Conservation (phyloP, 257 asterid genomes). For the Voacanga thouarsii region DNA sequence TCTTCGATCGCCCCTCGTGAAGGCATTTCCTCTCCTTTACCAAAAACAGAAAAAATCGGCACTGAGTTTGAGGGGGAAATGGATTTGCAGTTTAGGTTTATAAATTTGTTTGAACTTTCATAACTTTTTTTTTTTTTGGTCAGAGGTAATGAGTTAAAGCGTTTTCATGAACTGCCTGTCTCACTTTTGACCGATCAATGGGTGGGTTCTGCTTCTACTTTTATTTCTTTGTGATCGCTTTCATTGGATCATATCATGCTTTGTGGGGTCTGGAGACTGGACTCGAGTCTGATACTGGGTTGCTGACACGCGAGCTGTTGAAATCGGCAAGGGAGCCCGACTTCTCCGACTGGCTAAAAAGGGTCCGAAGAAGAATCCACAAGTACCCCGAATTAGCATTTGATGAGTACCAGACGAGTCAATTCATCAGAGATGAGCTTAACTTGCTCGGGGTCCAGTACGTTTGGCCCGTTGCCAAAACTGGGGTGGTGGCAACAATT, state of each 20-base stretch:
- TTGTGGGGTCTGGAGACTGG: conserved; percentile 20
- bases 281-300: conserved; percentile 24
- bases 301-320: conserved; percentile 39
- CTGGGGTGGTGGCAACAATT: conserved; percentile 75
- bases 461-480: conserved; percentile 69
- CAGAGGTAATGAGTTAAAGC: no score
- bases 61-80: no score
- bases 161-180: neutral
- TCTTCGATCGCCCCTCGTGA: no score
- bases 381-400: conserved; percentile 77
- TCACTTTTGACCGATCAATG: neutral
- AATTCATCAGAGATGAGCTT: conserved; percentile 65
- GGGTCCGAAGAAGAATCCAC: conserved; percentile 67
- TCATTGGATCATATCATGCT: neutral
- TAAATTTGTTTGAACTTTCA: no score
- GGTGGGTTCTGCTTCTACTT: neutral
- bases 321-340: conserved; percentile 56
- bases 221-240: neutral
- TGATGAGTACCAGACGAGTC: conserved; percentile 70
- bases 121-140: no score
- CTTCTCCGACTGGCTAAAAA: conserved; percentile 65
- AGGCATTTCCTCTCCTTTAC: no score
- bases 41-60: no score
- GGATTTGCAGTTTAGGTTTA: no score
- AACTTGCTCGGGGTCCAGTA: conserved; percentile 65